These are phyloP conservation scores for Sugiyamaella americana DNA, from an alignment of 805 yeast genomes.

Conservation along the genomic window DNA sequence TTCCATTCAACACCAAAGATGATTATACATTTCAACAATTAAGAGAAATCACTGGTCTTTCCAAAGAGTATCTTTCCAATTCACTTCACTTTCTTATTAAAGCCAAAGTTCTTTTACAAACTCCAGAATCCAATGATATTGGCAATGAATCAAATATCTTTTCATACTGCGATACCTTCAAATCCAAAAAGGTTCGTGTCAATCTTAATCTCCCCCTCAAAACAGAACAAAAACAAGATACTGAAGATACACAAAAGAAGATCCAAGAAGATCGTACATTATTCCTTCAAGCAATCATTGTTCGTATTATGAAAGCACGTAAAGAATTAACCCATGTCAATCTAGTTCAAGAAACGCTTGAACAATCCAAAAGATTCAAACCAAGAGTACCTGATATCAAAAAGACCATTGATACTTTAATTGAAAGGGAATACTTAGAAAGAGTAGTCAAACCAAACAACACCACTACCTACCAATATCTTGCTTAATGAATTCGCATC, in stretches of 20 bases:
- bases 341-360: slow-evolving; percentile 79
- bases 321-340: slow-evolving; percentile 71
- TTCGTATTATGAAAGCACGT: slow-evolving; percentile 93
- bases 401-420: slow-evolving; percentile 74
- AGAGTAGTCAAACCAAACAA: slow-evolving; percentile 45
- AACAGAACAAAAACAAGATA: slow-evolving; percentile 60
- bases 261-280: slow-evolving; percentile 81
- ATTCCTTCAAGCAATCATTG: slow-evolving; percentile 87
- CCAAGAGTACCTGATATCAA: slow-evolving; percentile 85
- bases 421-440: slow-evolving; percentile 78
- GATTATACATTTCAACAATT: slow-evolving; percentile 56
- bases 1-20: slow-evolving; percentile 72
- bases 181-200: slow-evolving; percentile 75
- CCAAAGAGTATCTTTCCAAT: slow-evolving; percentile 60
- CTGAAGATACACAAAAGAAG: slow-evolving; percentile 69
- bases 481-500: slow-evolving; percentile 51
- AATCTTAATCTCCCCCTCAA: slow-evolving; percentile 59
- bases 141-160: slow-evolving; percentile 57
- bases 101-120: slow-evolving; percentile 63
- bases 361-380: slow-evolving; percentile 76
- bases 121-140: slow-evolving; percentile 46
- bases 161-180: slow-evolving; percentile 73
- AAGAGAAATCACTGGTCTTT: slow-evolving; percentile 60
- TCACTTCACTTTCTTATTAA: slow-evolving; percentile 74
- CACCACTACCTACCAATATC: slow-evolving; percentile 69